Evolutionary conservation across 805 yeast species (phyloP).

Genomic region (Kazachstania psychrophila): DNA sequence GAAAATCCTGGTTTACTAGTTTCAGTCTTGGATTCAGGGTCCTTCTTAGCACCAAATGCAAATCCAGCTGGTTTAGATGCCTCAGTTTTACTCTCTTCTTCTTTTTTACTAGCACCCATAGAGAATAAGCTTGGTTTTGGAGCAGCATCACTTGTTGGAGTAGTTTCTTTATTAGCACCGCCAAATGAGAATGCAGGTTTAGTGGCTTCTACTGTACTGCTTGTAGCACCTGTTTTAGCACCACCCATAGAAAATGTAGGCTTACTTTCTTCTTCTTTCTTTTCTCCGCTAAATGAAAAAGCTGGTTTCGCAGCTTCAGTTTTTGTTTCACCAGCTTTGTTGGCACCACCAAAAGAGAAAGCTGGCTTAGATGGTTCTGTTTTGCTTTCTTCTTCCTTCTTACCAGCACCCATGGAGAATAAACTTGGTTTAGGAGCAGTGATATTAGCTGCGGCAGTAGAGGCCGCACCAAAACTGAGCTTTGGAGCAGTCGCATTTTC

Average conservation of each 20-base stretch:
- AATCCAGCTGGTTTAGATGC: conserved; percentile 8
- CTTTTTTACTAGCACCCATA: conserved; percentile 2
- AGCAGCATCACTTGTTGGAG: background rate
- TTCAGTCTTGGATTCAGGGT: background rate
- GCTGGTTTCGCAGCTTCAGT: conserved; percentile 2
- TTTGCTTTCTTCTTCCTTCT: conserved; percentile 3
- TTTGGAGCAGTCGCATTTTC: background rate
- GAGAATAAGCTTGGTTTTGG: conserved; percentile 13
- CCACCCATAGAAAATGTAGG: conserved; percentile 13
- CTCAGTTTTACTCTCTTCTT: conserved; percentile 1
- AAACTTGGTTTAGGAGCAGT: too few relatives aligned
- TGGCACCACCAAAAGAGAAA: conserved; percentile 4
- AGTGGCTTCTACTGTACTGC: background rate
- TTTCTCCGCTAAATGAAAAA: conserved; percentile 10
- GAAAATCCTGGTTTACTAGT: conserved; percentile 14
- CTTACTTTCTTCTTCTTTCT: conserved; percentile 2
- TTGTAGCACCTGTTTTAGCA: background rate
- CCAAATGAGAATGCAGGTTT: conserved; percentile 21
- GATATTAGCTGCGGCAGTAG: too few relatives aligned
- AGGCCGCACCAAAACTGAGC: background rate
- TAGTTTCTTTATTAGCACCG: conserved; percentile 1
- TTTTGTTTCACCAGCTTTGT: background rate
- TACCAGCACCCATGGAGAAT: conserved; percentile 13
- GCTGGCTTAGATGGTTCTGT: conserved; percentile 10
- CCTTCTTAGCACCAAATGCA: conserved; percentile 10